A percentile compares a stretch with the other conserved stretches of the same genome.
Evolutionary conservation across 345 rosid genomes (phyloP).

Genomic region (Euclidium syriacum): DNA sequence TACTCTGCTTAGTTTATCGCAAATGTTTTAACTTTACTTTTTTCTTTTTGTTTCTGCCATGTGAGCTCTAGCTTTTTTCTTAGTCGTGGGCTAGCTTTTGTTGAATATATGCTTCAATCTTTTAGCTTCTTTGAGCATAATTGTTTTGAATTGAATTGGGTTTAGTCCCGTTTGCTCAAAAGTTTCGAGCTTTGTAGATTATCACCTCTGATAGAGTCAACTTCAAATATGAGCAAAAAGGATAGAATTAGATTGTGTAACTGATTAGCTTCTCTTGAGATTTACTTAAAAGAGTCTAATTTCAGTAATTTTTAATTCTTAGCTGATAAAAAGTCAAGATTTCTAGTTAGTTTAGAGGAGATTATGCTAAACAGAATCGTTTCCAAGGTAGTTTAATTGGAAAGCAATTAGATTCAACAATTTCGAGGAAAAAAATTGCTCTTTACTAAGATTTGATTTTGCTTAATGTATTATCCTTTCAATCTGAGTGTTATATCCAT

Average conservation of each 20-base stretch:
- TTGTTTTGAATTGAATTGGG: neutral
- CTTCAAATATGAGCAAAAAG: neutral
- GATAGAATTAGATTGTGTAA: neutral
- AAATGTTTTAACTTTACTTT: neutral
- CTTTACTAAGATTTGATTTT: neutral
- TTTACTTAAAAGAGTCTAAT: neutral
- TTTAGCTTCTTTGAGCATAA: conserved; percentile 1
- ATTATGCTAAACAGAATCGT: neutral
- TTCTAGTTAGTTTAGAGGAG: neutral
- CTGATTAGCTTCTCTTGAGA: neutral
- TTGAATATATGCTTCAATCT: neutral
- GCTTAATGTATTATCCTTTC: neutral
- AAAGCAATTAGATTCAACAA: neutral
- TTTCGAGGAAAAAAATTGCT: neutral
- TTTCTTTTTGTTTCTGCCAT: neutral
- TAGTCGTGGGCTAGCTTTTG: neutral
- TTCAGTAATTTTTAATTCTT: neutral
- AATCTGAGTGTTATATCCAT: neutral
- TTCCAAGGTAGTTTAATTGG: neutral
- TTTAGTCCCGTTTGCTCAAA: neutral
- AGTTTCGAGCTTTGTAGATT: conserved; percentile 9
- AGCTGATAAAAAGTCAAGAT: neutral
- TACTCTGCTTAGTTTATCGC: neutral
- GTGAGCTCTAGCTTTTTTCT: conserved; percentile 13
- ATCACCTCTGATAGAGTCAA: neutral